A percentile compares a stretch with the other conserved stretches of the same genome.
Conservation (phyloP, 78 protist species). For the Trichosphaerium sp. region DNA sequence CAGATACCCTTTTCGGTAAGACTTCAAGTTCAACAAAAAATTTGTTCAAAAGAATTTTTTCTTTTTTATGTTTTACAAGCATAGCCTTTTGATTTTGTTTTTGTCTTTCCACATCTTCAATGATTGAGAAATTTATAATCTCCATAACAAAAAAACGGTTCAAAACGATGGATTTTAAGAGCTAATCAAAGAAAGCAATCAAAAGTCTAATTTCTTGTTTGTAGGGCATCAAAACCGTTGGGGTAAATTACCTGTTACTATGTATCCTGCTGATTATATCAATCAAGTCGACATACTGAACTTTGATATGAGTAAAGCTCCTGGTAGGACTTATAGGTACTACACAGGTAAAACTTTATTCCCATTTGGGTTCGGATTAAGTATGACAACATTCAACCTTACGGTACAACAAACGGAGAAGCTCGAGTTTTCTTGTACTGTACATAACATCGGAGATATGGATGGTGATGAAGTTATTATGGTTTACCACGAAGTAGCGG, state of each 20-base stretch:
- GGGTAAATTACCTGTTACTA: conserved; percentile 22
- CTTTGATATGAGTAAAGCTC: conserved; percentile 1
- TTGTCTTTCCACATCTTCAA: too few species aligned
- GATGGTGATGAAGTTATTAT: neutral
- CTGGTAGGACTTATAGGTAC: conserved; percentile 45
- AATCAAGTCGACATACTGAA: neutral
- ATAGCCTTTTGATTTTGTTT: too few species aligned
- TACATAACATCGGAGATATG: neutral
- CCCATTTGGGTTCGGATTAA: neutral
- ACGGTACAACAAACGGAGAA: neutral
- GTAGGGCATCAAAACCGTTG: neutral
- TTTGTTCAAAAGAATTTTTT: too few species aligned
- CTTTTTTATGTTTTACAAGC: too few species aligned
- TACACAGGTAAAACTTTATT: conserved; percentile 11
- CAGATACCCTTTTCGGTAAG: conserved; percentile 31
- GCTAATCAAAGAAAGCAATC: too few species aligned
- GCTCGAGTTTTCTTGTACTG: neutral
- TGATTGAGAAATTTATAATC: too few species aligned
- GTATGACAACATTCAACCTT: neutral
- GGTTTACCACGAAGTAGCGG: neutral
- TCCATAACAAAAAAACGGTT: too few species aligned
- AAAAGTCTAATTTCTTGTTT: too few species aligned
- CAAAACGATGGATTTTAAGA: too few species aligned
- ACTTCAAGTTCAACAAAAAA: too few species aligned
- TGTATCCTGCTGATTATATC: conserved; percentile 15